phyloP scores from a whole-genome alignment of 129 eudicot species.

The Tanacetum coccineum region DNA sequence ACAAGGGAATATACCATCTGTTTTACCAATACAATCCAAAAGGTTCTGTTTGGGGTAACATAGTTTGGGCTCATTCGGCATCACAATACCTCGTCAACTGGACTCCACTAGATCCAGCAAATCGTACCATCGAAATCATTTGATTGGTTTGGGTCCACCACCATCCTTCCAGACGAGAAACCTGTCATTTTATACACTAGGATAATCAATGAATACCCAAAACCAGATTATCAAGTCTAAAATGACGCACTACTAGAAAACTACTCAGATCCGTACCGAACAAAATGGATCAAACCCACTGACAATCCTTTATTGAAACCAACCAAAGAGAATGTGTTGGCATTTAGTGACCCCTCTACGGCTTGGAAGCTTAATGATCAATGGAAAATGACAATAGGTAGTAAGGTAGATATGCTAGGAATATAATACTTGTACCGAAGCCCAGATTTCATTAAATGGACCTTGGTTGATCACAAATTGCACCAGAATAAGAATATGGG shows the following conservation, averaged over 20 bases:
- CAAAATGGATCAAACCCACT: constrained; percentile 50
- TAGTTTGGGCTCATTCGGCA: constrained; percentile 77
- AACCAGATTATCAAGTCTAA: constrained; percentile 50
- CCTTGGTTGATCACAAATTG: constrained; percentile 28
- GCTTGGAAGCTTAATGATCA: constrained; percentile 41
- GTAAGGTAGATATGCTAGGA: constrained; percentile 25
- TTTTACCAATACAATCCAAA: constrained; percentile 77
- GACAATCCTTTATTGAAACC: constrained; percentile 46
- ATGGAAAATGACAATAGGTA: constrained; percentile 45
- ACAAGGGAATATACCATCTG: constrained; percentile 66
- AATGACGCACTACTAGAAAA: constrained; percentile 51
- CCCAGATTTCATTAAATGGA: constrained; percentile 46
- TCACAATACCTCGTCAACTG: constrained; percentile 73
- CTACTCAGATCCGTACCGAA: constrained; percentile 44
- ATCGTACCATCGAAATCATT: constrained; percentile 57
- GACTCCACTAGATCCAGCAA: constrained; percentile 48
- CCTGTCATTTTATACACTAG: constrained; percentile 55
- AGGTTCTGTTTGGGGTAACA: constrained; percentile 72
- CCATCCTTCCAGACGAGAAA: constrained; percentile 40
- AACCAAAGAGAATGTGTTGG: neutral
- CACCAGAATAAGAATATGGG: too few species aligned
- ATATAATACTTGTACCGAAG: constrained; percentile 36
- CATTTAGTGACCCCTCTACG: constrained; percentile 57
- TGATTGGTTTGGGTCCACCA: constrained; percentile 54
- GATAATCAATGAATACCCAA: constrained; percentile 15